Evolutionary conservation across 192 early-diverging fungal species (phyloP).

Genomic region (Diversispora epigaea): DNA sequence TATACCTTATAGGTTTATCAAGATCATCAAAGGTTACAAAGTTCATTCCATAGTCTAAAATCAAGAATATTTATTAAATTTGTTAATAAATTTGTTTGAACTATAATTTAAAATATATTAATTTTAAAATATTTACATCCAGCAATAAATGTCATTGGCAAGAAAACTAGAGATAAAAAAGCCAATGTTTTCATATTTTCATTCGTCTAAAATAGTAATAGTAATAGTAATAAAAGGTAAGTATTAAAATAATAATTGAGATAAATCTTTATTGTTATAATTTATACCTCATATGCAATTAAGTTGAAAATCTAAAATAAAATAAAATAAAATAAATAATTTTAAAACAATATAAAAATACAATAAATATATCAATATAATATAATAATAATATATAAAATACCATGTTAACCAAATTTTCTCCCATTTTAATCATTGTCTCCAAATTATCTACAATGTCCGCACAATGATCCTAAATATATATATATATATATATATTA

Average conservation of each 20-base stretch:
- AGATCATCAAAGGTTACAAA: constrained; percentile 47
- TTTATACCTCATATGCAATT: constrained; percentile 41
- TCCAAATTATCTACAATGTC: constrained; percentile 53
- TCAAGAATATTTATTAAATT: not conserved
- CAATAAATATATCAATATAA: not conserved
- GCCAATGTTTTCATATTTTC: constrained; percentile 43
- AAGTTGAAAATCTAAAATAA: constrained; percentile 51
- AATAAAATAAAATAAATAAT: not conserved
- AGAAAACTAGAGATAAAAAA: constrained; percentile 46
- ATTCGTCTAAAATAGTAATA: constrained; percentile 33
- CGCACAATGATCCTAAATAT: constrained; percentile 45
- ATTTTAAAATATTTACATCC: constrained; percentile 41
- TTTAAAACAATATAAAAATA: not conserved
- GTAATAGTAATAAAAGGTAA: too few relatives aligned
- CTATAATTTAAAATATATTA: not conserved
- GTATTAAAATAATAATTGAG: not conserved
- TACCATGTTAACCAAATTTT: constrained; percentile 52
- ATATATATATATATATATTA: not conserved
- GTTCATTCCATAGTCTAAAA: constrained; percentile 51
- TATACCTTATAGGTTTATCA: constrained; percentile 35
- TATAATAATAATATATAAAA: not conserved
- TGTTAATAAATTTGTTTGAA: not conserved
- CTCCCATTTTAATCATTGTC: constrained; percentile 44
- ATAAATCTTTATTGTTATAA: not conserved
- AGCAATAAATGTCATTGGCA: constrained; percentile 57